Evolutionary conservation across 148 eudicot species (phyloP).

Genomic region (Cornus controversa): DNA sequence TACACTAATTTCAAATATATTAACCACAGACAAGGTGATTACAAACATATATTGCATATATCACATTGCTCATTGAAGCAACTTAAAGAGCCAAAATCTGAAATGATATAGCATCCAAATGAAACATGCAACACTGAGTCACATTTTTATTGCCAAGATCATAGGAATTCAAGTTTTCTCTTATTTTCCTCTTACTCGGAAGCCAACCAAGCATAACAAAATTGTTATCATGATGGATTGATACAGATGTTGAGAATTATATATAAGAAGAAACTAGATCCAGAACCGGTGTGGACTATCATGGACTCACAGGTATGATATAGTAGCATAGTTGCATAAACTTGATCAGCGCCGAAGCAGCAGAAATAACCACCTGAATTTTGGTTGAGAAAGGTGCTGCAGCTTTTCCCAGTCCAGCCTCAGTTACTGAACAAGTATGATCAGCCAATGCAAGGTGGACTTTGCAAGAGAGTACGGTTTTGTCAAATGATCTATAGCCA

Average conservation of each 20-base stretch:
- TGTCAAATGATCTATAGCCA: neutral
- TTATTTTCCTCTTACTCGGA: neutral
- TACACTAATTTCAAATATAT: too few relatives aligned
- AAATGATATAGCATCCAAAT: neutral
- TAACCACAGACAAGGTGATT: neutral
- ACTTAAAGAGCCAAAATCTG: neutral
- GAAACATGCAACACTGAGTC: neutral
- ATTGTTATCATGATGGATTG: too few relatives aligned
- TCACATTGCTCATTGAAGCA: neutral
- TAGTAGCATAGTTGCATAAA: neutral
- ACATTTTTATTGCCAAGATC: neutral
- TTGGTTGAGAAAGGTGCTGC: too few relatives aligned
- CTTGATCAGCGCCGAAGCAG: neutral
- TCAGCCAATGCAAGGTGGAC: neutral
- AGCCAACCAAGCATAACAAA: neutral
- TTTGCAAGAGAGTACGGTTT: neutral
- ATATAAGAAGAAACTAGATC: neutral
- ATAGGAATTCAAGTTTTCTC: neutral
- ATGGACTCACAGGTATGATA: neutral
- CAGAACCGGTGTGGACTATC: neutral
- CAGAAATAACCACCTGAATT: neutral
- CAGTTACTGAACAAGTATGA: neutral
- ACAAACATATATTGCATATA: neutral
- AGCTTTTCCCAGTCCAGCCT: neutral
- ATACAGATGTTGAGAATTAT: neutral